phyloP scores from a whole-genome alignment of 2,329 filamentous ascomycete species.

The Aspergillus carbonarius region DNA sequence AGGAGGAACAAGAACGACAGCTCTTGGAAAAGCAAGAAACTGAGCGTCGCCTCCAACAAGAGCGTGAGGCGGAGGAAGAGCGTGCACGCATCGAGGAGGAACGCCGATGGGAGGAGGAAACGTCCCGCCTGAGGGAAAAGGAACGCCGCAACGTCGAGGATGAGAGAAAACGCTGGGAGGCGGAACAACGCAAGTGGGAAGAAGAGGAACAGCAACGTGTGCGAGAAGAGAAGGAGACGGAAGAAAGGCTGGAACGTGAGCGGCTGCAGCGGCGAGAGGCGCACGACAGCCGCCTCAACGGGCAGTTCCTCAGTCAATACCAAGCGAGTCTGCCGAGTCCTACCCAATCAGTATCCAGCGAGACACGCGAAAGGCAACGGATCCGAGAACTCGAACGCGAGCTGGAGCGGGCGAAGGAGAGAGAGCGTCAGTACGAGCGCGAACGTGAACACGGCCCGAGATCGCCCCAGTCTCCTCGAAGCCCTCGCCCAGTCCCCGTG shows the following conservation, averaged over 20 bases:
- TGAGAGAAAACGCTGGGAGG: conserved; percentile 48
- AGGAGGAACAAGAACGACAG: conserved; percentile 57
- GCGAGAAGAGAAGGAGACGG: conserved; percentile 70
- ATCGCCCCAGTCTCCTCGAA: conserved; percentile 25
- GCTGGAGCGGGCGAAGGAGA: conserved; percentile 65
- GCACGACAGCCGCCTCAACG: conserved; percentile 69
- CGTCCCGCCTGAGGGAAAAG: conserved; percentile 51
- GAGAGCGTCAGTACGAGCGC: conserved; percentile 63
- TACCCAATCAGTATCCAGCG: conserved; percentile 42
- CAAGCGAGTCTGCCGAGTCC: conserved; percentile 64
- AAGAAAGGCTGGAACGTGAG: conserved; percentile 66
- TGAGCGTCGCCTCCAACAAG: conserved; percentile 48
- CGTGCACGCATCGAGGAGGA: conserved; percentile 47
- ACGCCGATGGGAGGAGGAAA: conserved; percentile 49
- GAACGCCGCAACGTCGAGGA: conserved; percentile 46
- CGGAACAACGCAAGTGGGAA: conserved; percentile 68
- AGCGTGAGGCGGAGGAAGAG: conserved; percentile 53
- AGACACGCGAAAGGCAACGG: conserved; percentile 61
- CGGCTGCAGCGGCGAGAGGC: conserved; percentile 59
- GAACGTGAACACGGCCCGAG: conserved; percentile 51
- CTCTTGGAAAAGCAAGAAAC: conserved; percentile 54
- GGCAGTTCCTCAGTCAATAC: conserved; percentile 85
- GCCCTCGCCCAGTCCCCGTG: conserved; percentile 32
- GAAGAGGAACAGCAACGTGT: conserved; percentile 70
- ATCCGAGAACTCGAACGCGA: conserved; percentile 78